These are phyloP conservation scores for Pseudogymnoascus sp. DNA, from an alignment of 2,329 filamentous ascomycete genomes.

Conservation along the genomic window DNA sequence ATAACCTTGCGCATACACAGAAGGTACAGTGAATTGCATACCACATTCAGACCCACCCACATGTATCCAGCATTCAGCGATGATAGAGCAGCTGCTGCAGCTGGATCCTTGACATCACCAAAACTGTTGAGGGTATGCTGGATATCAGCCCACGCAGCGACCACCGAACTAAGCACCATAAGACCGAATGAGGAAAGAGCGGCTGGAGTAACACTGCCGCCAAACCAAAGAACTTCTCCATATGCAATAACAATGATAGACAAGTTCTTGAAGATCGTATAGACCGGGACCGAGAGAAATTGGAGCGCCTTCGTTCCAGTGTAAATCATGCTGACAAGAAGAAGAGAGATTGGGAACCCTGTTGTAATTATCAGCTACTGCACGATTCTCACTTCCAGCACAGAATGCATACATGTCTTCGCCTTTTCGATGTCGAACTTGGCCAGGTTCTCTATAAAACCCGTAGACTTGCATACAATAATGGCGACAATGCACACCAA, in stretches of 20 bases:
- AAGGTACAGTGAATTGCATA: conserved; percentile 81
- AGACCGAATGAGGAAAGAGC: conserved; percentile 83
- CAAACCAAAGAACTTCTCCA: conserved; percentile 93
- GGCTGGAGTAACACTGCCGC: conserved; percentile 76
- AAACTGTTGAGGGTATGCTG: conserved; percentile 61
- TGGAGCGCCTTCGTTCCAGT: conserved; percentile 88
- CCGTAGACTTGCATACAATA: conserved; percentile 66
- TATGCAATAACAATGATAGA: conserved; percentile 96
- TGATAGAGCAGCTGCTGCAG: conserved; percentile 66
- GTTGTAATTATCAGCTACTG: conserved; percentile 9
- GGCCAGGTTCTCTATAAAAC: conserved; percentile 70
- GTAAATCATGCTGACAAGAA: conserved; percentile 96
- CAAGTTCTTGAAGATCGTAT: conserved; percentile 98
- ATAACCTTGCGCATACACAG: conserved; percentile 92
- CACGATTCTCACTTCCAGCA: conserved; percentile 43
- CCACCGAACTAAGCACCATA: conserved; percentile 85
- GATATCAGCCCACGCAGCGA: conserved; percentile 93
- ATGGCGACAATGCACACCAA: conserved; percentile 79
- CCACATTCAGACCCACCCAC: conserved; percentile 92
- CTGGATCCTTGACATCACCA: conserved; percentile 34
- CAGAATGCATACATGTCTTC: conserved; percentile 53
- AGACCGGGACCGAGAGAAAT: conserved; percentile 89
- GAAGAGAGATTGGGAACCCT: conserved; percentile 90
- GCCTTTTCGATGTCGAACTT: conserved; percentile 77
- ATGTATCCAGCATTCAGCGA: conserved; percentile 86